A percentile compares a stretch with the other conserved stretches of the same genome.
These are phyloP conservation scores for Hypoxylon crocopeplum DNA, from an alignment of 495 filamentous ascomycete genomes.

Conservation along the genomic window DNA sequence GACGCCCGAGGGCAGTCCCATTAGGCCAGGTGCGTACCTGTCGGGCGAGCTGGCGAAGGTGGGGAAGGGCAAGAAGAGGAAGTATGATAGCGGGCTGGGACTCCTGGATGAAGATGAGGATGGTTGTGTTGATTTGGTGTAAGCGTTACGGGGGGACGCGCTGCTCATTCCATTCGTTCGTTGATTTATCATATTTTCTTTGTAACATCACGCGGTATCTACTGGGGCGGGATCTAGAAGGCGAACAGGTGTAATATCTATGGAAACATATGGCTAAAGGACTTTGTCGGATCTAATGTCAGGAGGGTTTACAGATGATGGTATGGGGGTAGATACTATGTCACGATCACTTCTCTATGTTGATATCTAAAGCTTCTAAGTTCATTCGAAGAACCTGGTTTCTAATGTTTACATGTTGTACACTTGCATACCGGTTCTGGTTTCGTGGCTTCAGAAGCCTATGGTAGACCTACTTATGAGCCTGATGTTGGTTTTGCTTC, in stretches of 20 bases:
- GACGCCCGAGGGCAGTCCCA: slow-evolving; percentile 22
- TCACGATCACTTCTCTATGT: background rate
- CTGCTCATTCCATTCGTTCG: background rate
- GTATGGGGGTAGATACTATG: no score
- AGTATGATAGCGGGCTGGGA: slow-evolving; percentile 68
- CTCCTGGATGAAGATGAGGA: slow-evolving; percentile 68
- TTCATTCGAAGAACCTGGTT: no score
- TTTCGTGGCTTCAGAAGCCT: no score
- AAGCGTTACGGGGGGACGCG: background rate
- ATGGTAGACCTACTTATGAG: no score
- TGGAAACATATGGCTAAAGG: no score
- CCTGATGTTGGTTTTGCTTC: no score
- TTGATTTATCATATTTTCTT: slow-evolving; percentile 11
- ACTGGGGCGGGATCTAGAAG: no score
- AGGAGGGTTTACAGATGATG: no score
- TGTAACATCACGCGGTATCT: no score
- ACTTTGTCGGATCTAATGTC: no score
- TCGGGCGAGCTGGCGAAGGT: slow-evolving; percentile 42
- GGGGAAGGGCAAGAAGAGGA: slow-evolving; percentile 49
- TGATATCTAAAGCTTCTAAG: no score
- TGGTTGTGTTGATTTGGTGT: slow-evolving; percentile 29
- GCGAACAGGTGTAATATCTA: no score
- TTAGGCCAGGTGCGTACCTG: slow-evolving; percentile 32
- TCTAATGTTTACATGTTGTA: background rate
- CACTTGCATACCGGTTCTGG: background rate